phyloP scores from a whole-genome alignment of 441 rosid genomes.

The Dalechampia spathulata region DNA sequence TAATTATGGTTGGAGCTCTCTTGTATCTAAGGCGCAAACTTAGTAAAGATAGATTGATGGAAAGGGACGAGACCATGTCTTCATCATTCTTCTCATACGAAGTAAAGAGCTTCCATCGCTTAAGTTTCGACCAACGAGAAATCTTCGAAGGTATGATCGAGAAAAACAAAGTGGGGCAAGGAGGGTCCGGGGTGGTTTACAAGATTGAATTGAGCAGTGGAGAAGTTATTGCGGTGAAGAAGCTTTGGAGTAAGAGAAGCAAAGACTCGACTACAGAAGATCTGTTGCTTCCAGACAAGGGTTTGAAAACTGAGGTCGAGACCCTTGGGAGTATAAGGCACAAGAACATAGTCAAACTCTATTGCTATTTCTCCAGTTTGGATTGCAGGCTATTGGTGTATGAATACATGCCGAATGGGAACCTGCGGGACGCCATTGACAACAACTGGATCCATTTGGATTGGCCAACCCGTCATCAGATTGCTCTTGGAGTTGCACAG shows the following conservation, averaged over 20 bases:
- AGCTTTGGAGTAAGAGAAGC: conserved; percentile 50
- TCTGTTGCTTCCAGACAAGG: conserved; percentile 40
- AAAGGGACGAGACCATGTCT: conserved; percentile 52
- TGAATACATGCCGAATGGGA: conserved; percentile 91
- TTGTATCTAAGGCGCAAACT: conserved; percentile 49
- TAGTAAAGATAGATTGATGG: conserved; percentile 39
- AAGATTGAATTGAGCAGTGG: conserved; percentile 53
- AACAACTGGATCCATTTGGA: conserved; percentile 44
- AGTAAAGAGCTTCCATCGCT: conserved; percentile 77
- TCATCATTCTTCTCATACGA: conserved; percentile 67
- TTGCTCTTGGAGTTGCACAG: conserved; percentile 87
- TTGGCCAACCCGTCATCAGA: conserved; percentile 84
- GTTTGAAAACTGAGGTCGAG: conserved; percentile 75
- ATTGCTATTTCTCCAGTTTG: conserved; percentile 64
- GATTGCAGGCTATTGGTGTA: conserved; percentile 64
- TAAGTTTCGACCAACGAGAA: conserved; percentile 64
- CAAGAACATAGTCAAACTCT: conserved; percentile 83
- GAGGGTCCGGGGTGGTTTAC: conserved; percentile 85
- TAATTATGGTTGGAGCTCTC: conserved; percentile 48
- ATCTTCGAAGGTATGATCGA: conserved; percentile 61
- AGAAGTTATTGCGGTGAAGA: conserved; percentile 87
- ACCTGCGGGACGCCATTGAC: conserved; percentile 85
- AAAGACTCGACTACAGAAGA: conserved; percentile 54
- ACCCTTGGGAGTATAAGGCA: conserved; percentile 82
- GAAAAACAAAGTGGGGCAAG: conserved; percentile 84